phyloP scores from a whole-genome alignment of 2,329 filamentous ascomycete genomes.

The Epichloe elymi region DNA sequence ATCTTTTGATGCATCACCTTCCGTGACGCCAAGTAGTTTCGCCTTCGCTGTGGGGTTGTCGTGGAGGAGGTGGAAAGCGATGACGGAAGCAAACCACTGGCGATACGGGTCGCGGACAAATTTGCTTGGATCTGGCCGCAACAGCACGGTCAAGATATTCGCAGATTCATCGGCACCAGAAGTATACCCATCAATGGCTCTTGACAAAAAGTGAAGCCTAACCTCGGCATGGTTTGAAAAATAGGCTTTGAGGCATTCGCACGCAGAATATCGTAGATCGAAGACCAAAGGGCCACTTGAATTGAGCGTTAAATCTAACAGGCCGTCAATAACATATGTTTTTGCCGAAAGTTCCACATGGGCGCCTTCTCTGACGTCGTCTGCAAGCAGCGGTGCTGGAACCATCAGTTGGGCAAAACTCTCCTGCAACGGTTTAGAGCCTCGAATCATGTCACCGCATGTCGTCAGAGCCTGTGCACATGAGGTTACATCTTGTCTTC shows the following conservation, averaged over 20 bases:
- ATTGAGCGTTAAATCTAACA: constrained; percentile 70
- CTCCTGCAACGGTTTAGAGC: constrained; percentile 70
- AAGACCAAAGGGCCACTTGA: constrained; percentile 54
- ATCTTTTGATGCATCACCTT: constrained; percentile 77
- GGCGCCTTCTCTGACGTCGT: constrained; percentile 23
- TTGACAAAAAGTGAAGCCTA: constrained; percentile 68
- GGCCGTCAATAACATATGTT: constrained; percentile 85
- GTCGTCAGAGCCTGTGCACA: constrained; percentile 56
- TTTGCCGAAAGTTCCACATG: constrained; percentile 38
- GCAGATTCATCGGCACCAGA: constrained; percentile 68
- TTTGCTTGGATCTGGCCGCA: constrained; percentile 50
- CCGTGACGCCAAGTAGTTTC: constrained; percentile 67
- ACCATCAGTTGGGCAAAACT: constrained; percentile 81
- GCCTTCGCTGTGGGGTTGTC: constrained; percentile 70
- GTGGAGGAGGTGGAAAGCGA: constrained; percentile 74
- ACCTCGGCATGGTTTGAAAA: constrained; percentile 72
- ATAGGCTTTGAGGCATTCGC: constrained; percentile 86
- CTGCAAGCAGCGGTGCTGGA: constrained; percentile 37
- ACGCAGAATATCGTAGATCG: constrained; percentile 71
- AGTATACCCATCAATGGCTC: constrained; percentile 78
- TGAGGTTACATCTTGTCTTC: constrained; percentile 4
- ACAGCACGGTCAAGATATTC: constrained; percentile 75
- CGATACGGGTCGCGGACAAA: constrained; percentile 70
- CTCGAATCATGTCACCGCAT: constrained; percentile 78
- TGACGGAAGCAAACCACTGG: constrained; percentile 76